Evolutionary conservation across 169 alveolate species (phyloP).

Genomic region (Toxoplasma gondii): DNA sequence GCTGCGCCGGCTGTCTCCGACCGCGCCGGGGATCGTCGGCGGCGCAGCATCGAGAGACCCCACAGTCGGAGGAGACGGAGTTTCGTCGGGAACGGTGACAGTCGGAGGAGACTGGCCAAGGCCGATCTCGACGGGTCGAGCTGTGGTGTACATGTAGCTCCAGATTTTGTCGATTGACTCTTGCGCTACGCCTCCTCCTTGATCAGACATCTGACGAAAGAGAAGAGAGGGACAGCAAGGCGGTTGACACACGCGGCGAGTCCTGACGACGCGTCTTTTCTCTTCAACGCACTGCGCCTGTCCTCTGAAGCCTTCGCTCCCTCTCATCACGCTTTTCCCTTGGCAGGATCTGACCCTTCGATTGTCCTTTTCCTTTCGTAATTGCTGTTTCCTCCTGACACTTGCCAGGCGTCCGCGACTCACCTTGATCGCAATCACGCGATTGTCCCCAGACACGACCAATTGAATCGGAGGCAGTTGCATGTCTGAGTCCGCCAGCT

Average conservation of each 20-base stretch:
- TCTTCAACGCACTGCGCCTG: too few relatives aligned
- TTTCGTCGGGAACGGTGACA: neutral
- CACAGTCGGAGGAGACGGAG: slow-evolving; percentile 1
- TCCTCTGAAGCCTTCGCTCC: too few relatives aligned
- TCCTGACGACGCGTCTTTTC: too few relatives aligned
- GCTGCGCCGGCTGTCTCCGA: neutral
- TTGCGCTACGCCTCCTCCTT: slow-evolving; percentile 46
- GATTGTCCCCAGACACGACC: slow-evolving; percentile 54
- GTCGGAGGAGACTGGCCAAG: neutral
- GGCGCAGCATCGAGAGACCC: slow-evolving; percentile 36
- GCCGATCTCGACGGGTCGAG: slow-evolving; percentile 40
- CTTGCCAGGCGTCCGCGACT: too few relatives aligned
- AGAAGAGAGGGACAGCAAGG: too few relatives aligned
- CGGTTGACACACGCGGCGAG: too few relatives aligned
- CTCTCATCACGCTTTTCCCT: too few relatives aligned
- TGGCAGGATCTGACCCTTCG: too few relatives aligned
- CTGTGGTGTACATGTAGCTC: slow-evolving; percentile 61
- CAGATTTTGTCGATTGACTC: slow-evolving; percentile 5
- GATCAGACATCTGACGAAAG: slow-evolving; percentile 14
- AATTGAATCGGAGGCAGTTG: slow-evolving; percentile 56
- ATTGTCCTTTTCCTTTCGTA: too few relatives aligned
- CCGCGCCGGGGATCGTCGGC: slow-evolving; percentile 2
- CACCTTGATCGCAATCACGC: slow-evolving; percentile 43
- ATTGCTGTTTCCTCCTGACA: too few relatives aligned
- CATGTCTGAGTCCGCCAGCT: neutral